These are phyloP conservation scores for Diplodia sapinea DNA, from an alignment of 2,329 filamentous ascomycete genomes.

Conservation along the genomic window DNA sequence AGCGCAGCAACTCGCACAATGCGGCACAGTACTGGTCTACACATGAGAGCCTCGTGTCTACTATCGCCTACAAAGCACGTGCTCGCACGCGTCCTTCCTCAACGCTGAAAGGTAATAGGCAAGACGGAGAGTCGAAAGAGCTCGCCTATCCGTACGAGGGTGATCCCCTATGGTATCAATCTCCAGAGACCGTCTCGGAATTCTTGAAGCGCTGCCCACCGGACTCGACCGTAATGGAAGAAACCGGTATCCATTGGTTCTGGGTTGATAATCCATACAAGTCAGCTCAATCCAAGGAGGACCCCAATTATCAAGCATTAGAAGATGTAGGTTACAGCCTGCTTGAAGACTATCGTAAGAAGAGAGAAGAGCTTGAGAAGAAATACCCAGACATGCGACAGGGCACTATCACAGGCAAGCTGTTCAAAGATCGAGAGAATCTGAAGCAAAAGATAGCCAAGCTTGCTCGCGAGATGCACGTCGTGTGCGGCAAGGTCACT, in stretches of 20 bases:
- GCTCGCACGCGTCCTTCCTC: background rate
- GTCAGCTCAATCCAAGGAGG: slow-evolving; percentile 42
- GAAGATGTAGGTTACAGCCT: slow-evolving; percentile 61
- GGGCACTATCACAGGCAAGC: slow-evolving; percentile 45
- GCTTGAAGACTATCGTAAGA: slow-evolving; percentile 55
- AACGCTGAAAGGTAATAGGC: background rate
- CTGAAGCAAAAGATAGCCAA: slow-evolving; percentile 63
- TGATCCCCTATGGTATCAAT: slow-evolving; percentile 62
- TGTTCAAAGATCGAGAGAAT: slow-evolving; percentile 51
- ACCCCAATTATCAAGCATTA: slow-evolving; percentile 55
- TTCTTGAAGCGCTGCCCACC: slow-evolving; percentile 75
- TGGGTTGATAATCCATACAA: slow-evolving; percentile 70
- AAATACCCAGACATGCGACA: slow-evolving; percentile 58
- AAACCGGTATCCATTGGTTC: slow-evolving; percentile 67
- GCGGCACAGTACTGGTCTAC: slow-evolving; percentile 12
- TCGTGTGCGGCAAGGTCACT: slow-evolving; percentile 70
- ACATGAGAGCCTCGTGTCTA: slow-evolving; percentile 9
- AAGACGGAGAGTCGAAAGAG: slow-evolving; percentile 28
- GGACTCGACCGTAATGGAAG: slow-evolving; percentile 59
- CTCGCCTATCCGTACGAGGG: slow-evolving; percentile 64
- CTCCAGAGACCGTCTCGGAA: slow-evolving; percentile 65
- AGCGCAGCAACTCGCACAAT: background rate
- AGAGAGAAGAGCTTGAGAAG: slow-evolving; percentile 57
- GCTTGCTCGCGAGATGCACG: slow-evolving; percentile 64
- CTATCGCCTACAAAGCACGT: slow-evolving; percentile 10